phyloP scores from a whole-genome alignment of 768 basidiomycete genomes.

The Boletus pseudo-olivaceus region DNA sequence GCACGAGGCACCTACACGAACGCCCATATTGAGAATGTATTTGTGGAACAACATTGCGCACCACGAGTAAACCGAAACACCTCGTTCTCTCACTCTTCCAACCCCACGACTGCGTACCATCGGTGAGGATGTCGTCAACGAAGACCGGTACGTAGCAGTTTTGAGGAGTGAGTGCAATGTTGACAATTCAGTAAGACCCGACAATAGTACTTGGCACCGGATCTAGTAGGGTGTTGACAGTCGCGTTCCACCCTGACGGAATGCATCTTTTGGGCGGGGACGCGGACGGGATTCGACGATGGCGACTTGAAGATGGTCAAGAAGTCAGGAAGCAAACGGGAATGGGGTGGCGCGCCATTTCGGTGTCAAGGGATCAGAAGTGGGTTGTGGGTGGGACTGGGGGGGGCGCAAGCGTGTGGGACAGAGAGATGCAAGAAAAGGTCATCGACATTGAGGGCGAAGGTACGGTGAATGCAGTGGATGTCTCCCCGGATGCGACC shows the following conservation, averaged over 20 bases:
- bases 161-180: neutral
- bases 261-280: neutral
- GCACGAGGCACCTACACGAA: too few species aligned
- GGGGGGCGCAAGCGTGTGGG: neutral
- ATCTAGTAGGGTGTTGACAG: fast-evolving
- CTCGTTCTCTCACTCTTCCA: too few species aligned
- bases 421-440: neutral
- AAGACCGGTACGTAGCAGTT: neutral
- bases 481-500: neutral
- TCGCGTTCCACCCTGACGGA: neutral
- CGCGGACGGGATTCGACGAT: neutral
- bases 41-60: neutral
- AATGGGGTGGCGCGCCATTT: neutral
- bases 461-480: fast-evolving
- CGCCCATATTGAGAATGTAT: neutral
- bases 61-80: neutral
- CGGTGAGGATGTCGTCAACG: neutral
- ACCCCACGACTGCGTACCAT: neutral
- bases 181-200: neutral
- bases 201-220: neutral
- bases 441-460: neutral
- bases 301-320: neutral
- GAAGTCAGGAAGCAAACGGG: neutral
- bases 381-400: neutral
- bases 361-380: neutral